Conservation (phyloP, 2,329 filamentous ascomycete species). For the Basipetospora chlamydospora region DNA sequence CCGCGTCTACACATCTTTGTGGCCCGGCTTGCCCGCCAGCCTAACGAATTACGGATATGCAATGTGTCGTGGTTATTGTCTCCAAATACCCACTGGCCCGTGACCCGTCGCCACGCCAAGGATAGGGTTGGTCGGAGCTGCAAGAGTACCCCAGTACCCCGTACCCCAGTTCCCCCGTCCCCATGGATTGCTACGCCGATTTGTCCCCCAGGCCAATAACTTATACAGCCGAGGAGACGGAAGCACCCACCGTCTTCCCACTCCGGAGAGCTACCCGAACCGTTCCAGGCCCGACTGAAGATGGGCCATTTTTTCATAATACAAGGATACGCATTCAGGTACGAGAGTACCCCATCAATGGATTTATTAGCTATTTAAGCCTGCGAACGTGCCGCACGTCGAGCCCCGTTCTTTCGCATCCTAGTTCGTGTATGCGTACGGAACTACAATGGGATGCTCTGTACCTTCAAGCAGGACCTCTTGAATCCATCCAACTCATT, state of each 20-base stretch:
- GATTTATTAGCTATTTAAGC: slow-evolving; percentile 4
- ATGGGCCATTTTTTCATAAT: neutral
- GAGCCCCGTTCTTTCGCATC: too few species aligned
- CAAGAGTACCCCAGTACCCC: neutral
- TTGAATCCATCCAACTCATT: neutral
- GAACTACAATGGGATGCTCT: neutral
- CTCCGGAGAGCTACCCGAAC: too few species aligned
- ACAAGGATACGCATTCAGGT: too few species aligned
- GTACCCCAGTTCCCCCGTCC: neutral
- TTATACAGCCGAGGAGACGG: slow-evolving; percentile 6
- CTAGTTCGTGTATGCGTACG: neutral
- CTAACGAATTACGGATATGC: too few species aligned
- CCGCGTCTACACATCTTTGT: neutral
- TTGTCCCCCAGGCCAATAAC: neutral
- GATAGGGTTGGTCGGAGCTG: neutral
- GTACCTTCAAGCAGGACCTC: neutral
- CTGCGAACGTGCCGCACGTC: slow-evolving; percentile 2
- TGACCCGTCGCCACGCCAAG: slow-evolving; percentile 3
- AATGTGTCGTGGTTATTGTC: neutral
- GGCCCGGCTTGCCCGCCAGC: too few species aligned
- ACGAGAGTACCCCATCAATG: too few species aligned
- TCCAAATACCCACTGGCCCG: slow-evolving; percentile 1
- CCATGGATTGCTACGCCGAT: too few species aligned
- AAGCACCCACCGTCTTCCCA: slow-evolving; percentile 2
- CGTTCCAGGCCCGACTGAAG: too few species aligned